Evolutionary conservation across 345 rosid genomes (phyloP), one percentile per base, ranked within the genome.

Genomic region (Salix arbutifolia): DNA sequence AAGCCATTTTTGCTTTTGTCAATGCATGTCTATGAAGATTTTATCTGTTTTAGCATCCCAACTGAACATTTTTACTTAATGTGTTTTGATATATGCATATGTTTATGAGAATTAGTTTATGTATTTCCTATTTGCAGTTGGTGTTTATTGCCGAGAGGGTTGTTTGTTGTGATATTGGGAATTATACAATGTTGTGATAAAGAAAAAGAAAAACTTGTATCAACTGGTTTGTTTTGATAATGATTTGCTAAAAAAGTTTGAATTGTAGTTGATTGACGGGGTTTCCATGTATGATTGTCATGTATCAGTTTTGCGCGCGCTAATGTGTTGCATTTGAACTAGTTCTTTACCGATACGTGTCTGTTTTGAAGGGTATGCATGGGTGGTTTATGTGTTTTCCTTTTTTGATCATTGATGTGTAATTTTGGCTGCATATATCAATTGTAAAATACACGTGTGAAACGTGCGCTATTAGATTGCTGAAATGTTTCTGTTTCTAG

Each of bases 191-290:
- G 2, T 25, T 19, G 40, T 74, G 77, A 58, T 64, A 40, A 48
- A 48, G 53, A 48, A 48, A 48, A 48, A 48, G 28, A 25, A 52
- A 18, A 71, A 25, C 33, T 58, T 71, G 62, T 68, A 61, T 65
- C 35, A 71, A 66, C 61, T 82, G 69, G 67, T 52, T 65, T 79
- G 12, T 81, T 23, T 74, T 56, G 25, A 4, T 17, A 72, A 70
- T 42, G 73, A 19, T 65, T 26, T 65, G 28, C 19, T 74, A 38
- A 28, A 25, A 25, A 38, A 44, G 56, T 64, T 76, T 44, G 28
- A 46, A 67, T 56, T 58, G 67, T 23, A 48, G 30, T 81, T 60
- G 73, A 38, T 74, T 61, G 33, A 26, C 6, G 48, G 69, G 72
- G 44, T 78, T 78, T 73, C 53, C 35, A 42, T 42, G 30, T 28